Conservation (phyloP, 139 green algal species). For the Chlorella sorokiniana region DNA sequence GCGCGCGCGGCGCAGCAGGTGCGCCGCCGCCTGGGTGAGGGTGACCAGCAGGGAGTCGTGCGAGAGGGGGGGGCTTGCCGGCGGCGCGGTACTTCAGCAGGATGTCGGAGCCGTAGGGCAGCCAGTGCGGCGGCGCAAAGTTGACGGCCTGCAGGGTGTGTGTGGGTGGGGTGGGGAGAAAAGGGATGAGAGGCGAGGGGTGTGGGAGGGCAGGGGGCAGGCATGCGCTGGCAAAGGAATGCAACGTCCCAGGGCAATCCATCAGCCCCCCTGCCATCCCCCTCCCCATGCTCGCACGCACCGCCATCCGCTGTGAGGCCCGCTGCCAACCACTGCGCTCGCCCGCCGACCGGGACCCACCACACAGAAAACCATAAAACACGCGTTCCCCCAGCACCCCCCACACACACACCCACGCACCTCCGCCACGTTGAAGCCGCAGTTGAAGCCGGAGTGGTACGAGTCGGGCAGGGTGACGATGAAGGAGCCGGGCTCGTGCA, state of each 20-base stretch:
- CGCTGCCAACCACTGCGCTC: too few species aligned
- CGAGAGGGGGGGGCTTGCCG: slow-evolving; percentile 56
- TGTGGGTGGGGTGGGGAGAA: not conserved
- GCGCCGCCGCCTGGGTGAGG: slow-evolving; percentile 49
- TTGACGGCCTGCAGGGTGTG: slow-evolving; percentile 85
- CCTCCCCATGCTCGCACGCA: too few species aligned
- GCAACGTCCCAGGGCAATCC: not conserved
- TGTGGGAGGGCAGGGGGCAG: not conserved
- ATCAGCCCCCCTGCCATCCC: too few species aligned
- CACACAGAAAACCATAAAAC: too few species aligned
- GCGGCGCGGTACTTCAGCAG: slow-evolving; percentile 62
- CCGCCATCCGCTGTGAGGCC: too few species aligned
- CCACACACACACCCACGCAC: slow-evolving; percentile 13
- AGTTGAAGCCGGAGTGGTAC: slow-evolving; percentile 90
- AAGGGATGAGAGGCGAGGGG: not conserved
- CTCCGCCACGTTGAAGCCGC: slow-evolving; percentile 73
- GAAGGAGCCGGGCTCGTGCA: slow-evolving; percentile 83
- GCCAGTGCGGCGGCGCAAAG: slow-evolving; percentile 90
- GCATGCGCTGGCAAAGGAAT: not conserved
- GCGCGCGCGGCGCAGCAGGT: not conserved
- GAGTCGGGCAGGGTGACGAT: slow-evolving; percentile 90
- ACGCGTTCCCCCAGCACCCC: not conserved
- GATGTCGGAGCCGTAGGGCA: slow-evolving; percentile 73
- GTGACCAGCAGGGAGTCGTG: slow-evolving; percentile 74
- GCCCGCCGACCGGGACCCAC: too few species aligned